Base-by-base conservation (phyloP, 2,329 filamentous ascomycete genomes). In the Aotearoamyces nothofagi region DNA sequence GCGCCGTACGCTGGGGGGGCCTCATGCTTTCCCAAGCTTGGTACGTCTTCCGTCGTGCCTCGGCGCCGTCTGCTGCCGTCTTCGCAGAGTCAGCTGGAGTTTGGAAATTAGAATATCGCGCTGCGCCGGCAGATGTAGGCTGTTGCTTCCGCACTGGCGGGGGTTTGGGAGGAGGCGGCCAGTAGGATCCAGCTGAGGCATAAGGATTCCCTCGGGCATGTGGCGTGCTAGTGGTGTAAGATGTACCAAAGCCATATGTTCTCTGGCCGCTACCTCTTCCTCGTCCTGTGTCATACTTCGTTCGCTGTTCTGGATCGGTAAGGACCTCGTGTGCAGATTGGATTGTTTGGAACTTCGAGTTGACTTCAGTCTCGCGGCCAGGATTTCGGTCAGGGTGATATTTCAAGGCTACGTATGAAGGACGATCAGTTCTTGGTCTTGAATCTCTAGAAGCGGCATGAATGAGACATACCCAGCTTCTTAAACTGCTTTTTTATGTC, bases 351-450 rank as follows among this genome's bases (percentile, higher is more conserved):
- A 81, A 81, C 43, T 72, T 75, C 19, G 70, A 58, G 23, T 69
- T 70, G 39, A 68, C 70, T 44, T 78, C 74, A 31, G 57, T 49
- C 53, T 80, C 76, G 42, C 62, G 64, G 24, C 76, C 76, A 13
- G 70, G 71, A 45, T 81, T 79, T 33, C 75, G 66, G 49, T 81
- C 76, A 12, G 76, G 76, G 45, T 81, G 76, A 43, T 70, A 78
- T 44, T 68, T 66, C 26, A 78, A 58, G 29, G 74, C 74, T 71
- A 34, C n/a, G n/a, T n/a, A n/a, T n/a, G n/a, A 11, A 25, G 16
- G 9, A 17, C 20, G 24, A 3, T 24, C 26, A 33, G 33, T 20
- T 5, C 15, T 9, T 15, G 15, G 14, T 22, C 14, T 22, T 15
- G 12, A 24, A 12, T 16, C 26, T 26, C 9, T 9, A 14, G 15